A percentile compares a stretch with the other conserved stretches of the same genome.
Conservation (phyloP, 192 early-diverging fungal species). For the Coemansia sp. region DNA sequence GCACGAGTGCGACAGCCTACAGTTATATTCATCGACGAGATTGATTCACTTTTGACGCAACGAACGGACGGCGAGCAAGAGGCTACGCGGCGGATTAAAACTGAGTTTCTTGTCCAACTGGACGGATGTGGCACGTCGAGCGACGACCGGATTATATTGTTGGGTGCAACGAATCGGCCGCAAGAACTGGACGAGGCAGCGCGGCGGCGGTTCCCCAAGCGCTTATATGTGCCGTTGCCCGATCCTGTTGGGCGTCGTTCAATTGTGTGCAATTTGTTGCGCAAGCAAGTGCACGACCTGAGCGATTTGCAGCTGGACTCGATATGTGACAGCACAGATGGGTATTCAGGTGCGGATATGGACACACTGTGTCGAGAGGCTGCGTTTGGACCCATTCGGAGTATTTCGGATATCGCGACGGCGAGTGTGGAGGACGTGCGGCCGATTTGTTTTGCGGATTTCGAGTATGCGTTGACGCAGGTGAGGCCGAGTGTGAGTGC, state of each 20-base stretch:
- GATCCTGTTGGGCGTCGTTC: conserved; percentile 64
- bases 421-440: conserved; percentile 66
- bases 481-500: conserved; percentile 82
- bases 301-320: conserved; percentile 58
- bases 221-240: conserved; percentile 84
- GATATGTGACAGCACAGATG: conserved; percentile 66
- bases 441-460: conserved; percentile 72
- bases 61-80: conserved; percentile 89
- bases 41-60: conserved; percentile 87
- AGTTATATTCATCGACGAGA: conserved; percentile 93
- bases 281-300: conserved; percentile 59
- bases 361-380: conserved; percentile 78
- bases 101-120: conserved; percentile 86
- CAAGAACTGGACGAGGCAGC: conserved; percentile 95
- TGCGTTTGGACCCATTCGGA: conserved; percentile 72
- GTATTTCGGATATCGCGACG: conserved; percentile 60
- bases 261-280: conserved; percentile 67
- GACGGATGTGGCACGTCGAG: conserved; percentile 72
- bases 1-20: conserved; percentile 83
- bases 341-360: conserved; percentile 90
- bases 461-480: conserved; percentile 77
- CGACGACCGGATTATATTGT: conserved; percentile 78
- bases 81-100: conserved; percentile 86
- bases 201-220: conserved; percentile 68
- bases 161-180: conserved; percentile 76